phyloP scores from a whole-genome alignment of 1,139 yeast species.

The Pichia terricola region DNA sequence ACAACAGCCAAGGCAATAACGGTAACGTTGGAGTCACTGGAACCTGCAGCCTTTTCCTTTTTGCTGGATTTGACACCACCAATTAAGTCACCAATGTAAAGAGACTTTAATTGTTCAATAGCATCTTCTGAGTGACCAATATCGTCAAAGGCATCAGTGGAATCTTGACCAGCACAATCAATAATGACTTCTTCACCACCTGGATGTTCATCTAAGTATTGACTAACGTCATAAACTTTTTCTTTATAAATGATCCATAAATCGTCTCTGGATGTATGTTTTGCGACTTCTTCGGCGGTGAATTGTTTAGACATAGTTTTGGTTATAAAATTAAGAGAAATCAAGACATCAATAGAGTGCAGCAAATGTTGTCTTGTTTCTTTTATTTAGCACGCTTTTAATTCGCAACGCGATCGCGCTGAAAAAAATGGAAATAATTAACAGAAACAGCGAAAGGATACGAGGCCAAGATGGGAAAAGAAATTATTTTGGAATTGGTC shows the following conservation, averaged over 20 bases:
- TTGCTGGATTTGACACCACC: slow-evolving; percentile 19
- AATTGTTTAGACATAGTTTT: slow-evolving; percentile 30
- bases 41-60: slow-evolving; percentile 5
- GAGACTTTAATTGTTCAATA: slow-evolving; percentile 56
- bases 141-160: slow-evolving; percentile 90
- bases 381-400: too few relatives aligned
- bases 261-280: slow-evolving; percentile 71
- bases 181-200: slow-evolving; percentile 97
- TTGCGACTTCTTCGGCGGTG: slow-evolving; percentile 62
- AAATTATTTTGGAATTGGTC: too few relatives aligned
- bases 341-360: background rate
- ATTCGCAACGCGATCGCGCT: background rate
- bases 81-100: slow-evolving; percentile 63
- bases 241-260: slow-evolving; percentile 88
- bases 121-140: slow-evolving; percentile 98
- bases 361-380: background rate
- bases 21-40: slow-evolving; percentile 11
- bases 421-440: too few relatives aligned
- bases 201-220: slow-evolving; percentile 90
- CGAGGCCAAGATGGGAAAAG: too few relatives aligned
- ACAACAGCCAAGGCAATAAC: slow-evolving; percentile 19
- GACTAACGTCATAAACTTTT: slow-evolving; percentile 78
- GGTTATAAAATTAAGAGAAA: background rate
- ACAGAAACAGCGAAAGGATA: too few relatives aligned
- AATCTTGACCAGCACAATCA: slow-evolving; percentile 88